A percentile compares a stretch with the other conserved stretches of the same genome.
phyloP scores from a whole-genome alignment of 495 filamentous ascomycete genomes.

The Corynascus novoguineensis region DNA sequence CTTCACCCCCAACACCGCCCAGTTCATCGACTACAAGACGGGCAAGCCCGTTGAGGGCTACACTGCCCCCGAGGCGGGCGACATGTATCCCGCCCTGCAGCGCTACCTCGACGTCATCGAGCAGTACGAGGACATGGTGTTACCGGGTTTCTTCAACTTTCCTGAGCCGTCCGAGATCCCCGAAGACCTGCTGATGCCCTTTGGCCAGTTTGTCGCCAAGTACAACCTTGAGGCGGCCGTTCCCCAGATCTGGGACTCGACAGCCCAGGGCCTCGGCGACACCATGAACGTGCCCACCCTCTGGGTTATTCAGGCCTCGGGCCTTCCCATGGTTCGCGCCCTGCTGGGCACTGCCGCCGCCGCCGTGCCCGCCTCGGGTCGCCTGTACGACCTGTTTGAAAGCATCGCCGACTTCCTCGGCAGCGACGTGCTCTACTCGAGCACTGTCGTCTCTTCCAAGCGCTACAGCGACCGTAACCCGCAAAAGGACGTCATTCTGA shows the following conservation, averaged over 20 bases:
- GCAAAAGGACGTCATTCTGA: conserved; percentile 24
- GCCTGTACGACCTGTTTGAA: conserved; percentile 38
- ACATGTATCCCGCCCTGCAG: conserved; percentile 26
- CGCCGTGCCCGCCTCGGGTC: conserved; percentile 29
- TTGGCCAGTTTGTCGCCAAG: conserved; percentile 39
- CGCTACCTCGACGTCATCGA: conserved; percentile 31
- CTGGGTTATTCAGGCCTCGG: conserved; percentile 36
- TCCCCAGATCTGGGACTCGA: conserved; percentile 19
- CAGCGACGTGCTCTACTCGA: conserved; percentile 35
- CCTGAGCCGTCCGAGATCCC: conserved; percentile 32
- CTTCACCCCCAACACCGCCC: conserved; percentile 12
- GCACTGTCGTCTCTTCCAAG: conserved; percentile 25
- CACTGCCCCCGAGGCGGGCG: conserved; percentile 6
- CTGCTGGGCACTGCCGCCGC: conserved; percentile 17
- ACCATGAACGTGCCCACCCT: conserved; percentile 34
- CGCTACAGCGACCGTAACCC: conserved; percentile 8
- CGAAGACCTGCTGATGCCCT: conserved; percentile 42
- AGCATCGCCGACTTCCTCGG: conserved; percentile 29
- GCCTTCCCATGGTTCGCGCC: conserved; percentile 29
- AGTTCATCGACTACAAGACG: conserved; percentile 37
- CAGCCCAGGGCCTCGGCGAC: conserved; percentile 36
- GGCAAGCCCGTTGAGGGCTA: conserved; percentile 23
- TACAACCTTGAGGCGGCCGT: conserved; percentile 15
- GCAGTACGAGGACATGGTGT: conserved; percentile 33
- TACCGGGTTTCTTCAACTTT: conserved; percentile 37